These are phyloP conservation scores for Saitozyma sp. DNA, from an alignment of 768 basidiomycete genomes.

Conservation along the genomic window DNA sequence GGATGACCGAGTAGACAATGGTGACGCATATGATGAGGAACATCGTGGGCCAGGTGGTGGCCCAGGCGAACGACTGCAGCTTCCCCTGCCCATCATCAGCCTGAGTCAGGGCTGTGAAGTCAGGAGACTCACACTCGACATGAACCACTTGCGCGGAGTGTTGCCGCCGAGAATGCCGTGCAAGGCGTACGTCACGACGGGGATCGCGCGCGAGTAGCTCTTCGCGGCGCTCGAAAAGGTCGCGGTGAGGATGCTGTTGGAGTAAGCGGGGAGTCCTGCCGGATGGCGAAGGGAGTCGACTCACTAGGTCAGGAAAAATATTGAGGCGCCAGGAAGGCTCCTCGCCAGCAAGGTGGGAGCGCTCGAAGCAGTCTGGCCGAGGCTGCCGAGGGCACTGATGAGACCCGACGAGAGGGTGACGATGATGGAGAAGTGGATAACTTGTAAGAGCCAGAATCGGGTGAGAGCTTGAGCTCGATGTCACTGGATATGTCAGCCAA, in stretches of 20 bases:
- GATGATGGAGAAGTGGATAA: conserved; percentile 54
- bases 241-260: conserved; percentile 45
- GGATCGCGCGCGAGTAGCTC: conserved; percentile 47
- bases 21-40: conserved; percentile 50
- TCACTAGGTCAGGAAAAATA: conserved; percentile 55
- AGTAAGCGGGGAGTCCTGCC: no score
- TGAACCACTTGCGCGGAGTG: conserved; percentile 50
- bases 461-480: conserved; percentile 49
- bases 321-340: conserved; percentile 48
- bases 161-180: conserved; percentile 45
- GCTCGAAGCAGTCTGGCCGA: conserved; percentile 25
- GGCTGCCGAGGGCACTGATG: conserved; percentile 36
- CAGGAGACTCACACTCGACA: no score
- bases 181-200: conserved; percentile 46
- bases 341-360: conserved; percentile 45
- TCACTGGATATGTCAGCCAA: conserved; percentile 29
- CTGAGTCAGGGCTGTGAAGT: no score
- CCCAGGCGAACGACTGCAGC: conserved; percentile 40
- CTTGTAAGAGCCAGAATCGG: conserved; percentile 53
- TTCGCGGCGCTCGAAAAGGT: conserved; percentile 48
- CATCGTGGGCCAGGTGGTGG: conserved; percentile 46
- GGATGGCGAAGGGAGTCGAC: no score
- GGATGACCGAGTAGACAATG: conserved; percentile 53
- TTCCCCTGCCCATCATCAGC: conserved; percentile 36
- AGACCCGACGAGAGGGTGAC: conserved; percentile 51